Evolutionary conservation across 805 yeast species (phyloP).

Genomic region (Kregervanrija pseudodelftensis): DNA sequence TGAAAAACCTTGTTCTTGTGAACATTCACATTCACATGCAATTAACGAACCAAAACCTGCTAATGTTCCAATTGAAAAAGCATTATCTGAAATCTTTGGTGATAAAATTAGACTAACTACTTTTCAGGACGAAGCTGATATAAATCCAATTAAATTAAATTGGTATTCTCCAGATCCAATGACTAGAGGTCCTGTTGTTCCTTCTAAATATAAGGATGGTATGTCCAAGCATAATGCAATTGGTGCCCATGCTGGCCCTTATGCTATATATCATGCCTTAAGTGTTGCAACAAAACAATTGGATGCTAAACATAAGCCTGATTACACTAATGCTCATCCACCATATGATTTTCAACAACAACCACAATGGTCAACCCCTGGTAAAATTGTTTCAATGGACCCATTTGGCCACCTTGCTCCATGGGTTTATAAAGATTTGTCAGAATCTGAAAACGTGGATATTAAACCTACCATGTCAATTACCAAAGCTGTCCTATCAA

Average conservation of each 20-base stretch:
- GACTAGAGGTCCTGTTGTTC: constrained; percentile 51
- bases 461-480: constrained; percentile 60
- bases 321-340: constrained; percentile 59
- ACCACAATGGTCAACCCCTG: constrained; percentile 47
- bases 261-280: constrained; percentile 57
- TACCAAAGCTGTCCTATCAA: constrained; percentile 58
- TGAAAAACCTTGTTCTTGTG: background rate
- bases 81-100: constrained; percentile 13
- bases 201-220: constrained; percentile 43
- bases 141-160: constrained; percentile 40
- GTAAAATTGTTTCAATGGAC: constrained; percentile 58
- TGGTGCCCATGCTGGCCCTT: constrained; percentile 62
- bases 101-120: constrained; percentile 41
- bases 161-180: constrained; percentile 48
- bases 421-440: constrained; percentile 42
- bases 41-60: background rate
- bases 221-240: constrained; percentile 50
- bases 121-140: constrained; percentile 41
- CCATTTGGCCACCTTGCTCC: constrained; percentile 65
- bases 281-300: constrained; percentile 57
- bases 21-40: constrained; percentile 1
- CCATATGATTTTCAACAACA: constrained; percentile 48
- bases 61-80: constrained; percentile 12
- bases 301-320: constrained; percentile 44
- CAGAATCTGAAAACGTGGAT: constrained; percentile 42